These are phyloP conservation scores for Globisporangium heterothallicum DNA, from an alignment of 352 stramenopile genomes.

Conservation along the genomic window DNA sequence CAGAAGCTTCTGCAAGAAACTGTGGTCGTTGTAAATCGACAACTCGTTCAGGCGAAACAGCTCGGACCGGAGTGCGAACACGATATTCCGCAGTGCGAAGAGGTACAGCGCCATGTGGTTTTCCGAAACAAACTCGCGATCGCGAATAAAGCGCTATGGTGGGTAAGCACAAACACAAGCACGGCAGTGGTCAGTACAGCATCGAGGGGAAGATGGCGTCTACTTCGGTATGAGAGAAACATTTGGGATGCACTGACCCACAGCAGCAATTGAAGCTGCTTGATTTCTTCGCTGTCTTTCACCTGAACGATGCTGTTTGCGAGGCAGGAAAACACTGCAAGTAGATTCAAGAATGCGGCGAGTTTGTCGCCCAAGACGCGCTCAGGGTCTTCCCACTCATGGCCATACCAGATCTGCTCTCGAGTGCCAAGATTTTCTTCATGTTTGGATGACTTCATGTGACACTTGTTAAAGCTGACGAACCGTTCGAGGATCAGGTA, in stretches of 20 bases:
- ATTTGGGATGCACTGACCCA: neutral
- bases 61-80: slow-evolving; percentile 7
- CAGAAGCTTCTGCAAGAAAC: slow-evolving; percentile 13
- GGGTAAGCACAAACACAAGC: neutral
- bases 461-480: neutral
- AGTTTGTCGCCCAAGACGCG: neutral
- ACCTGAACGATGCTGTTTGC: slow-evolving; percentile 1
- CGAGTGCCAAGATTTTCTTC: neutral
- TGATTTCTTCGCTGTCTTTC: slow-evolving; percentile 12
- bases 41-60: neutral
- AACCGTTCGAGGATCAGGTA: slow-evolving; percentile 6
- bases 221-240: neutral
- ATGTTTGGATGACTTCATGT: neutral
- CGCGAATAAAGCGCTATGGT: slow-evolving; percentile 13
- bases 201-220: too few relatives aligned
- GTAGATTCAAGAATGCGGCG: slow-evolving; percentile 10
- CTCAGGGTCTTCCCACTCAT: slow-evolving; percentile 9
- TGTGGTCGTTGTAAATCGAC: slow-evolving; percentile 10
- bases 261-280: slow-evolving; percentile 10
- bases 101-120: slow-evolving; percentile 14
- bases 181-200: too few relatives aligned
- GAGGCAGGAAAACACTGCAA: slow-evolving; percentile 10
- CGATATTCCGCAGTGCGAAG: slow-evolving; percentile 12
- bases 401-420: slow-evolving; percentile 5
- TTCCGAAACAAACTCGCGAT: slow-evolving; percentile 13